Base-by-base conservation (phyloP, 2,329 filamentous ascomycete genomes). In the Chrysoporthe deuterocubensis region DNA sequence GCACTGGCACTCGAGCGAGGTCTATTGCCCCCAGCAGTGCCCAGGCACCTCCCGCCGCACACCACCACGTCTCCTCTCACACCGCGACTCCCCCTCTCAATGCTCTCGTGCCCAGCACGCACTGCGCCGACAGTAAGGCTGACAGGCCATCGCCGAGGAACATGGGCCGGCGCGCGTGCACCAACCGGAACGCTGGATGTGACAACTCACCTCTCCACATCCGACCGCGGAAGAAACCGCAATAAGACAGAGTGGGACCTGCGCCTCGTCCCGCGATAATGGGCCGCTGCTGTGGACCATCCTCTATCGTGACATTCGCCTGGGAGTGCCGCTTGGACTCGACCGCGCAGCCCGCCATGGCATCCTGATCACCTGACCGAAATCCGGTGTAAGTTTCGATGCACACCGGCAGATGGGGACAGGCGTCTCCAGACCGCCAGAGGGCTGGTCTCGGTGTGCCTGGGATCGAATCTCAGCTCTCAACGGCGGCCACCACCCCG, bases 211-310 rank as follows among this genome's bases (percentile, higher is more conserved):
- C 34, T 40, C 37, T 37, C 46, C 48, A 50, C 48, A 50, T 18
- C 46, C 9, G 37, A 18, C 21, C 32, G 21, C 57, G 57, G 57
- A 59, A 59, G 57, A 37, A 43, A 59, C 57, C 57, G 57, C 57
- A 59, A 37, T 59, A 43, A 59, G 57, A 37, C 37, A 59, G 21
- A 59, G 67, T 68, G 67, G 67, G 54, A 34, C 63, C 52, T 40
- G 44, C 58, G 50, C 44, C 58, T 62, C 61, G 60, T 64, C 66
- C 63, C 67, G 59, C 63, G 61, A 52, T 48, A 54, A 68, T 66
- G 67, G 64, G 67, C 50, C 67, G 50, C 63, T 44, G 52, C 50
- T 60, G 50, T 26, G 21, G 56, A 57, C 43, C 60, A 40, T 52
- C 62, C 58, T 56, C 57, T 43, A 61, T 46, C 26, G 32, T 5